phyloP scores from a whole-genome alignment of 2,329 filamentous ascomycete species.

The Rutstroemia sydowiana region DNA sequence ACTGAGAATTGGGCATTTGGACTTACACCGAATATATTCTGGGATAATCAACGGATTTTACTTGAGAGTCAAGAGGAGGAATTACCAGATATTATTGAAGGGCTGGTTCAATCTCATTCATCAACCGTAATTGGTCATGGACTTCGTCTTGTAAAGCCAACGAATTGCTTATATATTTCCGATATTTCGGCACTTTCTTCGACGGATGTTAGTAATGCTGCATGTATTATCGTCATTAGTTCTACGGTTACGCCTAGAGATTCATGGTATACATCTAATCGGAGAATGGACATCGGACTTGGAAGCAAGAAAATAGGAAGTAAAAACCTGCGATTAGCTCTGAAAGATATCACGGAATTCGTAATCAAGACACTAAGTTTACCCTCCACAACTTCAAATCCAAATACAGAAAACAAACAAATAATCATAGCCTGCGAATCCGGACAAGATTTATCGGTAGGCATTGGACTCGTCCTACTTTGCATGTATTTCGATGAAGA shows the following conservation, averaged over 20 bases:
- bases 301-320: conserved; percentile 71
- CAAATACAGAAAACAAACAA: conserved; percentile 3
- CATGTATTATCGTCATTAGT: conserved; percentile 34
- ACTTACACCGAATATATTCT: conserved; percentile 73
- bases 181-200: conserved; percentile 13
- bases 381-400: background rate
- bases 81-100: conserved; percentile 43
- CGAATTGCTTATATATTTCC: conserved; percentile 24
- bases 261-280: conserved; percentile 33
- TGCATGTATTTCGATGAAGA: conserved; percentile 65
- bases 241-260: conserved; percentile 39
- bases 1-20: conserved; percentile 87
- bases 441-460: conserved; percentile 75
- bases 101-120: conserved; percentile 32
- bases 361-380: conserved; percentile 19
- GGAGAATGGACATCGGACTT: conserved; percentile 51
- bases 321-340: conserved; percentile 67
- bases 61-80: conserved; percentile 60
- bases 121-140: background rate
- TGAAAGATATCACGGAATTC: conserved; percentile 38
- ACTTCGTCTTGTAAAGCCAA: conserved; percentile 22
- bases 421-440: conserved; percentile 64
- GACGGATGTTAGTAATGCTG: background rate
- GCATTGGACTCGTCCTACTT: conserved; percentile 65
- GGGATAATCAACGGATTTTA: conserved; percentile 57